Evolutionary conservation across 1,284 basidiomycete genomes (phyloP).

Genomic region (Farysia itapuensis): DNA sequence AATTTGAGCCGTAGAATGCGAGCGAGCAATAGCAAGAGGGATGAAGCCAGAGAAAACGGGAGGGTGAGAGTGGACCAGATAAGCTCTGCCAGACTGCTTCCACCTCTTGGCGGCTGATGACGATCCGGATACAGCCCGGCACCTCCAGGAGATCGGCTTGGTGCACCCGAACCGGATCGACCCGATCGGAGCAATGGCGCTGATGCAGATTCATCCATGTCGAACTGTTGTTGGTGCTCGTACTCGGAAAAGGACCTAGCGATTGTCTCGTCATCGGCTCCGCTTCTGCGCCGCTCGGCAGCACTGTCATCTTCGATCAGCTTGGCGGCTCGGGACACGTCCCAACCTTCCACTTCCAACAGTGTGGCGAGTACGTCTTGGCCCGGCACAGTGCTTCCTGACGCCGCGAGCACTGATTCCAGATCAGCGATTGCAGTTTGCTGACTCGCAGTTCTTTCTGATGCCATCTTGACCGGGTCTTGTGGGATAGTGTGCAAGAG

Average conservation of each 20-base stretch:
- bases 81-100: constrained; percentile 19
- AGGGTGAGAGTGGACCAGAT: constrained; percentile 38
- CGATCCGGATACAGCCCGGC: constrained; percentile 20
- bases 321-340: constrained; percentile 23
- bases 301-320: constrained; percentile 32
- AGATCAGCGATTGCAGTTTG: constrained; percentile 29
- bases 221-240: constrained; percentile 6
- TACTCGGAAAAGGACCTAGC: constrained; percentile 31
- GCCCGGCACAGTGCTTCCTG: constrained; percentile 8
- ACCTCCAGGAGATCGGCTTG: constrained; percentile 11
- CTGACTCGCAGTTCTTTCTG: constrained; percentile 13
- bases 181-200: background rate
- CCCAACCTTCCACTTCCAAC: constrained; percentile 41
- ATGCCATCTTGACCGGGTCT: too few species aligned
- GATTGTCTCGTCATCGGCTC: constrained; percentile 36
- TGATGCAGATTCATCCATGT: background rate
- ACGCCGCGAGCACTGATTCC: constrained; percentile 17
- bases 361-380: constrained; percentile 24
- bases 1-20: constrained; percentile 19
- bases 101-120: constrained; percentile 2
- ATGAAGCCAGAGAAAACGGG: constrained; percentile 34
- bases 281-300: constrained; percentile 27
- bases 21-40: constrained; percentile 29
- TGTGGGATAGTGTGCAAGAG: too few species aligned
- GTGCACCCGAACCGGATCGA: constrained; percentile 2